These are phyloP conservation scores for Lentinus tigrinus DNA, from an alignment of 768 basidiomycete genomes.

Conservation along the genomic window DNA sequence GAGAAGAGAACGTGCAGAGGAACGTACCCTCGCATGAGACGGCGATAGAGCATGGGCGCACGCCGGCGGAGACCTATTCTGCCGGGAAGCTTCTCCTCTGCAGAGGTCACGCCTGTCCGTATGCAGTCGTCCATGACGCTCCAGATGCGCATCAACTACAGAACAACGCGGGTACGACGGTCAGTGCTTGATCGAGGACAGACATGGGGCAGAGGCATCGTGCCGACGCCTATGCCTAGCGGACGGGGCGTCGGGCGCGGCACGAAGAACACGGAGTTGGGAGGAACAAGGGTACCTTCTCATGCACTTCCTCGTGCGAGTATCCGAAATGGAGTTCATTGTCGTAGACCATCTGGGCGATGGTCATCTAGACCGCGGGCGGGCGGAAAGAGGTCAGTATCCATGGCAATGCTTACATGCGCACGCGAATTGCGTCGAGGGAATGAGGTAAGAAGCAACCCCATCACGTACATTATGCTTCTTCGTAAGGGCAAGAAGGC, in stretches of 20 bases:
- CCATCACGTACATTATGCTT: conserved; percentile 71
- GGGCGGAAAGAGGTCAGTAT: conserved; percentile 4
- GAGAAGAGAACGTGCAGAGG: background rate
- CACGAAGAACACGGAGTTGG: background rate
- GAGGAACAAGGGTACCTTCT: conserved; percentile 49
- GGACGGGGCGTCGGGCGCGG: background rate
- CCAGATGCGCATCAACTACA: conserved; percentile 76
- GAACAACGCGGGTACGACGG: background rate
- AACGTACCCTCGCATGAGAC: conserved; percentile 83
- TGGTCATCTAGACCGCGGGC: conserved; percentile 64
- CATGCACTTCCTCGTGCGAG: conserved; percentile 69
- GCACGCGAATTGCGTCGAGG: background rate
- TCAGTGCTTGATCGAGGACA: background rate
- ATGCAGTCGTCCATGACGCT: conserved; percentile 92
- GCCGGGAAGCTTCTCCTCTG: conserved; percentile 84
- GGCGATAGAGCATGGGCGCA: conserved; percentile 85
- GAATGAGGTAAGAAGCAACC: background rate
- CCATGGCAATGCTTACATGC: conserved; percentile 13
- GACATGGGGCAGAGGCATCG: background rate
- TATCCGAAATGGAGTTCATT: conserved; percentile 85
- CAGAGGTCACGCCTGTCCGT: conserved; percentile 75
- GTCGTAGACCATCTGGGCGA: conserved; percentile 91
- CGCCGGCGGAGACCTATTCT: conserved; percentile 74
- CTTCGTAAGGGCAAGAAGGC: conserved; percentile 69
- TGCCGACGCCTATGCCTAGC: too few relatives aligned